Conservation (phyloP, 495 filamentous ascomycete genomes). For the Aspergillus affinis region DNA sequence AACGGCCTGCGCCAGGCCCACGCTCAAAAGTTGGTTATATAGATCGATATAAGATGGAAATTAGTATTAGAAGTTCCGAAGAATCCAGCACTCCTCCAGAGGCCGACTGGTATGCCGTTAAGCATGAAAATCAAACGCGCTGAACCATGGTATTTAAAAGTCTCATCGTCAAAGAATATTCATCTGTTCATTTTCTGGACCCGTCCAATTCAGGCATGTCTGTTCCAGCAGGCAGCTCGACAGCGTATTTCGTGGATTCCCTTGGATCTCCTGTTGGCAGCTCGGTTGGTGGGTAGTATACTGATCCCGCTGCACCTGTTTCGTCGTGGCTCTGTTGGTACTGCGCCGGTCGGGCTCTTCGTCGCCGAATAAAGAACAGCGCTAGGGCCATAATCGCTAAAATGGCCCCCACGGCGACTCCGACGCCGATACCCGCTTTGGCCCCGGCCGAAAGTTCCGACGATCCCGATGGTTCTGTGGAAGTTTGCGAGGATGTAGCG, state of each 20-base stretch:
- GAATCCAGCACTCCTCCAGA: too few species aligned
- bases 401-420: constrained; percentile 37
- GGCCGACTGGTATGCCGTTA: too few species aligned
- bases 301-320: background rate
- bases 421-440: constrained; percentile 47
- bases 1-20: too few species aligned
- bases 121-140: too few species aligned
- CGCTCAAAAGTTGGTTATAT: too few species aligned
- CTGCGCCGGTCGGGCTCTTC: background rate
- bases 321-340: background rate
- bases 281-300: background rate
- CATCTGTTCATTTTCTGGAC: background rate
- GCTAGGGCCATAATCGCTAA: constrained; percentile 26
- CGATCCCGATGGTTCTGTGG: background rate
- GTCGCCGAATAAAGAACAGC: background rate
- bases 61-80: too few species aligned
- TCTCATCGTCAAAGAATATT: background rate
- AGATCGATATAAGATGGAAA: too few species aligned
- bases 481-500: background rate
- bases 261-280: background rate
- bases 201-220: background rate
- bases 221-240: background rate
- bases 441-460: constrained; percentile 35
- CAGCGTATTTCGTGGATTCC: background rate
- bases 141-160: background rate